Conservation (phyloP, 2,329 filamentous ascomycete species). For the Cyclaneusma minus region DNA sequence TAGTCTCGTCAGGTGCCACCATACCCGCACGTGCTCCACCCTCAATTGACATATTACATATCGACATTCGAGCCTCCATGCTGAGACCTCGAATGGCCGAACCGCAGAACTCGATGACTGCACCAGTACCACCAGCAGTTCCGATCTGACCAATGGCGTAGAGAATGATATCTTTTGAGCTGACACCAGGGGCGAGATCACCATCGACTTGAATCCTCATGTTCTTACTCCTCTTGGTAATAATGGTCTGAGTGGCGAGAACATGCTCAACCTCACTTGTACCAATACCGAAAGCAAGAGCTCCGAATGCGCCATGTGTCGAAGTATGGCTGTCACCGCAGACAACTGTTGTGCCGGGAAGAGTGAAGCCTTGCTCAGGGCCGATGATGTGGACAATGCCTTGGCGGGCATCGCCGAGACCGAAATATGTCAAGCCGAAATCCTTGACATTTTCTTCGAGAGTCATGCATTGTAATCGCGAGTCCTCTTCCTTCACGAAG, state of each 20-base stretch:
- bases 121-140: constrained; percentile 85
- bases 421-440: constrained; percentile 94
- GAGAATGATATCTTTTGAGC: constrained; percentile 89
- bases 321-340: constrained; percentile 98
- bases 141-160: constrained; percentile 88
- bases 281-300: constrained; percentile 91
- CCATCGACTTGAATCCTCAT: constrained; percentile 96
- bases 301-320: constrained; percentile 91
- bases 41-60: constrained; percentile 99
- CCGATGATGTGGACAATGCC: constrained; percentile 98
- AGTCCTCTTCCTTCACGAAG: constrained; percentile 92
- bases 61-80: constrained; percentile 97
- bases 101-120: constrained; percentile 94
- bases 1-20: constrained; percentile 88
- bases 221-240: constrained; percentile 93
- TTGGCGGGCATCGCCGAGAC: constrained; percentile 88
- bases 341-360: constrained; percentile 90
- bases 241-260: constrained; percentile 85
- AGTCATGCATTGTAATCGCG: constrained; percentile 82
- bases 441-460: constrained; percentile 96
- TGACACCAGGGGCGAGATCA: constrained; percentile 76
- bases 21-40: constrained; percentile 89
- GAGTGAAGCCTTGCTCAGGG: constrained; percentile 95
- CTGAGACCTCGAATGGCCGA: constrained; percentile 79
- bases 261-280: constrained; percentile 98